Evolutionary conservation across 768 basidiomycete species (phyloP), one percentile per base, ranked within the genome.

Genomic region (Rhizopogon vinicolor): DNA sequence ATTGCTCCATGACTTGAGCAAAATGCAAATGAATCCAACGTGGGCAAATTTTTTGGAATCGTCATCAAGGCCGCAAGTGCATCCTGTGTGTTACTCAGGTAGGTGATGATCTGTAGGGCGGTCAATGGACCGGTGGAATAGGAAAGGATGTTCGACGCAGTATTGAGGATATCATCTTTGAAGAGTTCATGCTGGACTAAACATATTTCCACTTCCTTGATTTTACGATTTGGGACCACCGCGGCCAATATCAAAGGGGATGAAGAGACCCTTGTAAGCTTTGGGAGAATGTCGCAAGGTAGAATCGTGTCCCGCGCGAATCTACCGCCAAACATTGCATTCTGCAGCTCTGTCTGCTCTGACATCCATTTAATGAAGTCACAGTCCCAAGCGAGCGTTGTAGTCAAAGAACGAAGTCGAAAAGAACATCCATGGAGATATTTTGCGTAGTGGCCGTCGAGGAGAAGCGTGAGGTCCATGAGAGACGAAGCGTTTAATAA

Each of bases 1-100:
- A 68, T 53, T 2, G 64, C 60, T 31, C 63, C 66, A 55, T 56
- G 54, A n/a, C 63, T 65, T 1, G 63, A 63, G 28, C 68, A 63
- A 35, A 68, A 45, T 5, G 60, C 58, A 19, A 68, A 57, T 22
- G 57, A 62, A 37, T 57, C 53, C 12, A 68, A 56, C 39, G 41
- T 56, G 25, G 60, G 53, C 28, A 68, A 41, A 50, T 59, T 54
- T 18, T 45, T 42, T 18, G 67, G 60, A 9, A 68, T 62, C 19
- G 54, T 53, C 29, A 41, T 49, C 25, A 68, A 53, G 31, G 65
- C 65, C 13, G 52, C 60, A 4, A 64, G 57, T 19, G 63, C 57
- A 13, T 59, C 58, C 46, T 55, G 51, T 12, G 56, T 22, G 31
- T 58, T 46, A 25, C 54, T 61, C 7, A 60, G 28, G 55, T 41